A percentile compares a stretch with the other conserved stretches of the same genome.
These are phyloP conservation scores for Ceratocystis eucalypticola DNA, from an alignment of 2,329 filamentous ascomycete genomes.

Conservation along the genomic window DNA sequence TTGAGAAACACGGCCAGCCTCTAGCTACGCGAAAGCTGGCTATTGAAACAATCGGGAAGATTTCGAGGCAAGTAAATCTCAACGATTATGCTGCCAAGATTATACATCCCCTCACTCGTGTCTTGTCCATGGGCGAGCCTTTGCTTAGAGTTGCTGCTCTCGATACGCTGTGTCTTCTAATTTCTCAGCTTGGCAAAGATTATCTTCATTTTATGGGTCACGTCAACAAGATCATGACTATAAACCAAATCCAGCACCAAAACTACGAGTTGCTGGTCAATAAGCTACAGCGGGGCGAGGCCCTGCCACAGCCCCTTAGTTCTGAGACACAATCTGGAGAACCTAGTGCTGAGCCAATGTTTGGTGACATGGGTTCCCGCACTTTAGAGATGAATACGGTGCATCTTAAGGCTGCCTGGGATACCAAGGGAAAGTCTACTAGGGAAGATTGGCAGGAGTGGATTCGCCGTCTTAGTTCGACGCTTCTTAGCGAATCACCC, in stretches of 20 bases:
- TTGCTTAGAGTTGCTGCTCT: constrained; percentile 67
- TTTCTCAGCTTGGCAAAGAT: constrained; percentile 90
- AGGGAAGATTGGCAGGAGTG: constrained; percentile 99
- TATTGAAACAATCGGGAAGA: constrained; percentile 86
- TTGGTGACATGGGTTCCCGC: constrained; percentile 76
- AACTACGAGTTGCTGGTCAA: constrained; percentile 88
- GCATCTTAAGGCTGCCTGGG: constrained; percentile 93
- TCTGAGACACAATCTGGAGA: constrained; percentile 59
- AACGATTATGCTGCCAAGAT: constrained; percentile 95
- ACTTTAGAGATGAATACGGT: constrained; percentile 96
- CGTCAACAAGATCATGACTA: constrained; percentile 72
- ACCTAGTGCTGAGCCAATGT: constrained; percentile 63
- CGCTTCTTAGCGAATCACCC: constrained; percentile 84
- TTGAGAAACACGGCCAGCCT: constrained; percentile 77
- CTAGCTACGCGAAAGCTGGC: constrained; percentile 68
- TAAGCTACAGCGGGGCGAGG: constrained; percentile 88
- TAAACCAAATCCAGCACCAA: constrained; percentile 69
- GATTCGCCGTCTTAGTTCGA: constrained; percentile 93
- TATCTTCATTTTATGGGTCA: constrained; percentile 90
- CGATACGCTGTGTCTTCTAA: constrained; percentile 86
- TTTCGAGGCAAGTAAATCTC: constrained; percentile 91
- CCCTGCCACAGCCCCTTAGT: constrained; percentile 86
- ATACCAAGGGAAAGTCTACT: constrained; percentile 90
- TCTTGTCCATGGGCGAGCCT: constrained; percentile 61
- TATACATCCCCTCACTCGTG: constrained; percentile 78